Base-by-base conservation (phyloP, 352 stramenopile genomes). In the Phytophthora boehmeriae region DNA sequence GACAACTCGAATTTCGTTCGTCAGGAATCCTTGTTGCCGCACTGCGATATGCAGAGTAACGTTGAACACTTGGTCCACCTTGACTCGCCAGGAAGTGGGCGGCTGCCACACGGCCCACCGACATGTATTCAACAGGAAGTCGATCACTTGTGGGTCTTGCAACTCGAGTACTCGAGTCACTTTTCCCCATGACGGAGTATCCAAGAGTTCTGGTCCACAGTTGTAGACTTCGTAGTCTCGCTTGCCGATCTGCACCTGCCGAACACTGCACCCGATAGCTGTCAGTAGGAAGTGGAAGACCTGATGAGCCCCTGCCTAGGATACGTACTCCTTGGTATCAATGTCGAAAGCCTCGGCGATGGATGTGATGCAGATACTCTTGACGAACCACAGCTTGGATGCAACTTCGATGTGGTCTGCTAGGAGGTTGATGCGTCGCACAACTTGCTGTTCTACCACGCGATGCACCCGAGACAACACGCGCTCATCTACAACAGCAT, bases 41-140 rank as follows among this genome's bases (percentile, higher is more conserved):
- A 77, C 30, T 6, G 51, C 70, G 5, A 86, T 71, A 27, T 81
- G 60, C 10, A 92, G 36, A 0, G 68, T 78, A 19, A 92, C 52
- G 36, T 92, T 80, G 41, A 83, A 90, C 2, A 81, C 59, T 67
- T 92, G 83, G 45, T 88, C 80, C 4, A 78, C 72, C 38, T 90
- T 89, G 41, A 86, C 76, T 20, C 78, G 70, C 78, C 80, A 92
- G 8, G 80, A 85, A 11, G 71, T 67, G 0, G 78, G 68, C n/a
- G 80, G 80, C 36, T 84, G 67, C 83, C 83, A 92, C 19, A 61
- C 39, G n/a, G 78, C 73, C 77, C 77, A 87, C 8, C 68, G 51
- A 35, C 73, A 87, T 39, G 68, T 68, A 19, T 41, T 47, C 16
- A 87, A 50, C 16, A 87, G 32, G 25, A 85, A 87, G 4, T 66